Conservation (phyloP, 192 early-diverging fungal species). For the Coemansia sp. region DNA sequence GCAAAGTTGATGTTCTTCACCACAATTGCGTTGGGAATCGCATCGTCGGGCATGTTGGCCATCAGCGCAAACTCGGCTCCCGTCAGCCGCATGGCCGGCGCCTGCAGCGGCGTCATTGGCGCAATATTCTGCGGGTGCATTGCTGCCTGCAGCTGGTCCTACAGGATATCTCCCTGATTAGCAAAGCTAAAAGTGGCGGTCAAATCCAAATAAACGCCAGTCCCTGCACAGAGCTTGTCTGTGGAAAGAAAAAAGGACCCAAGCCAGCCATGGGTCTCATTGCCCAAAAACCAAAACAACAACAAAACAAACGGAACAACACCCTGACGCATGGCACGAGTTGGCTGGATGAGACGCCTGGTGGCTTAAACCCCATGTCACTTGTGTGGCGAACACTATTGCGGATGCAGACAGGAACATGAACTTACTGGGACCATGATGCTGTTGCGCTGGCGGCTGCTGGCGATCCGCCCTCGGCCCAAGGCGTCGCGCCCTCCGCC, state of each 20-base stretch:
- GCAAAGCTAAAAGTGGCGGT: neutral
- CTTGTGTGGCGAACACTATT: conserved; percentile 10
- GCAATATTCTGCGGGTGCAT: conserved; percentile 48
- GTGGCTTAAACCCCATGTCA: conserved; percentile 12
- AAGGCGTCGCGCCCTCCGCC: conserved; percentile 43
- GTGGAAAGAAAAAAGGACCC: neutral
- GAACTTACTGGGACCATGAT: conserved; percentile 57
- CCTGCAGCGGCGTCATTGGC: conserved; percentile 41
- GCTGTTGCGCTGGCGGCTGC: conserved; percentile 56
- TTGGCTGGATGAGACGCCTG: neutral
- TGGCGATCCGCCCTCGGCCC: conserved; percentile 46
- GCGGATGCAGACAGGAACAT: neutral
- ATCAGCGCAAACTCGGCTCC: conserved; percentile 54
- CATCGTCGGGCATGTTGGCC: conserved; percentile 57
- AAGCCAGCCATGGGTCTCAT: neutral
- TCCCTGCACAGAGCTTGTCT: too few species aligned
- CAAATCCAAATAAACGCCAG: conserved; percentile 1
- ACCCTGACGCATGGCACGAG: neutral
- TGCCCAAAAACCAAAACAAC: conserved; percentile 8
- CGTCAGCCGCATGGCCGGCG: conserved; percentile 38
- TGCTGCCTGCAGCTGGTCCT: conserved; percentile 56
- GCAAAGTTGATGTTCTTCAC: conserved; percentile 84
- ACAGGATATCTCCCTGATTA: conserved; percentile 10
- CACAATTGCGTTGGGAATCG: conserved; percentile 74
- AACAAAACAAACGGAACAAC: neutral